phyloP scores from a whole-genome alignment of 202 grass and related monocot species.

The Panicum hallii region DNA sequence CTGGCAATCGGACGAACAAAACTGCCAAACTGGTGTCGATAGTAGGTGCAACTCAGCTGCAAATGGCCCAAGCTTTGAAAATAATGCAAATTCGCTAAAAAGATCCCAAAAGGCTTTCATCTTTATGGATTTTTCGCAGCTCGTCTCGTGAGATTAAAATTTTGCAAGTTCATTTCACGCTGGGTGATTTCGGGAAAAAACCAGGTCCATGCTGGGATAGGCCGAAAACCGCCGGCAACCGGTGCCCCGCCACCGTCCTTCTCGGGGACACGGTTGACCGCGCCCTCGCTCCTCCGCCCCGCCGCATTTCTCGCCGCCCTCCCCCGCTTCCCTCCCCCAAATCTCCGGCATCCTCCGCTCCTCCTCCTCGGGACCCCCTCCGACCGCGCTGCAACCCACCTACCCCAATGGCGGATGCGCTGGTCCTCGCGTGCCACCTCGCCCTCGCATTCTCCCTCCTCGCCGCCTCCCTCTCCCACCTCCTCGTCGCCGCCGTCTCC shows the following conservation, averaged over 20 bases:
- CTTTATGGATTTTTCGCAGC: too few relatives aligned
- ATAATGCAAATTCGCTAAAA: too few relatives aligned
- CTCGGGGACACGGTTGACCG: neutral
- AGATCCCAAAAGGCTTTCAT: too few relatives aligned
- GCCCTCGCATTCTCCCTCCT: constrained; percentile 52
- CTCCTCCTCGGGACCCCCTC: neutral
- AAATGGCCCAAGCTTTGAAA: too few relatives aligned
- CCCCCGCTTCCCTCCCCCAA: neutral
- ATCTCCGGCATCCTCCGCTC: neutral
- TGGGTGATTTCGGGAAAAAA: neutral
- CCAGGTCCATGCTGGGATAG: neutral
- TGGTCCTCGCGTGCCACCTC: constrained; percentile 59
- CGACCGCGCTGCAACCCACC: neutral
- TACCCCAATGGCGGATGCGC: constrained; percentile 38
- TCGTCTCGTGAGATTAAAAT: too few relatives aligned
- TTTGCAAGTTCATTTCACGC: too few relatives aligned
- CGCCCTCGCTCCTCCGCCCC: neutral
- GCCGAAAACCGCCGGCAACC: neutral
- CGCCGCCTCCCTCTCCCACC: constrained; percentile 49
- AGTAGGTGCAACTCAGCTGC: too few relatives aligned
- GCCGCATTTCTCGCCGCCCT: constrained; percentile 24
- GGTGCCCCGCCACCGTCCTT: neutral
- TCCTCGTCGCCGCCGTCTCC: constrained; percentile 44
- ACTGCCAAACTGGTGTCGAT: too few relatives aligned
- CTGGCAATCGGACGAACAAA: too few relatives aligned